Conservation (phyloP, 495 filamentous ascomycete genomes). For the Tuber borchii region DNA sequence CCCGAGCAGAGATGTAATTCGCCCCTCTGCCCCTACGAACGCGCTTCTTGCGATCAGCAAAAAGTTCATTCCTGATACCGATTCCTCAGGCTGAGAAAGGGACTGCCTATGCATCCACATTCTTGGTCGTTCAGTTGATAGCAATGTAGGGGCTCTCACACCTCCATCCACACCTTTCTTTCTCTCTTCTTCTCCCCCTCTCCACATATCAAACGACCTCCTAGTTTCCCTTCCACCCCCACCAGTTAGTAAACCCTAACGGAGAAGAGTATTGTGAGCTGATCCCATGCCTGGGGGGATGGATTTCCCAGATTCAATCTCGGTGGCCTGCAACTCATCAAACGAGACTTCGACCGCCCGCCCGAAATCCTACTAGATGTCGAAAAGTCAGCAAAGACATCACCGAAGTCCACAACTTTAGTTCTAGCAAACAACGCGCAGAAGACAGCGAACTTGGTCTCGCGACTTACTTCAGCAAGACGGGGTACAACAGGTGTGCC, state of each 20-base stretch:
- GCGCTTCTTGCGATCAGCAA: neutral
- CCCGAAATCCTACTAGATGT: conserved; percentile 17
- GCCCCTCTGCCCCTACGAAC: neutral
- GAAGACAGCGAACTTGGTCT: conserved; percentile 5
- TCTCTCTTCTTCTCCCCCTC: neutral
- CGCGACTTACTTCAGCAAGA: neutral
- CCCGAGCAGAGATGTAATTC: conserved; percentile 31
- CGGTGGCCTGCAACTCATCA: conserved; percentile 37
- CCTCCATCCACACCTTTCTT: conserved; percentile 11
- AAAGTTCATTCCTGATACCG: neutral
- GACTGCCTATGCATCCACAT: conserved; percentile 38
- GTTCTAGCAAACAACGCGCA: neutral
- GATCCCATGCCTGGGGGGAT: neutral
- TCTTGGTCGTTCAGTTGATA: conserved; percentile 36
- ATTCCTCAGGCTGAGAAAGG: conserved; percentile 23
- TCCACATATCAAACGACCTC: neutral
- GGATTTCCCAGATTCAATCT: conserved; percentile 29
- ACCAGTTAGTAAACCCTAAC: neutral
- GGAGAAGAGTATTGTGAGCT: neutral
- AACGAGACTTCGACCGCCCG: conserved; percentile 28
- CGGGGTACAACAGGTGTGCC: neutral
- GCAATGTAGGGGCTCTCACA: conserved; percentile 25
- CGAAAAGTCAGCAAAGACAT: conserved; percentile 22
- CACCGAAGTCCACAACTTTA: neutral
- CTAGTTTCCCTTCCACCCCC: conserved; percentile 3